phyloP scores from a whole-genome alignment of 2,329 filamentous ascomycete genomes.

The Cercospora berteroae region DNA sequence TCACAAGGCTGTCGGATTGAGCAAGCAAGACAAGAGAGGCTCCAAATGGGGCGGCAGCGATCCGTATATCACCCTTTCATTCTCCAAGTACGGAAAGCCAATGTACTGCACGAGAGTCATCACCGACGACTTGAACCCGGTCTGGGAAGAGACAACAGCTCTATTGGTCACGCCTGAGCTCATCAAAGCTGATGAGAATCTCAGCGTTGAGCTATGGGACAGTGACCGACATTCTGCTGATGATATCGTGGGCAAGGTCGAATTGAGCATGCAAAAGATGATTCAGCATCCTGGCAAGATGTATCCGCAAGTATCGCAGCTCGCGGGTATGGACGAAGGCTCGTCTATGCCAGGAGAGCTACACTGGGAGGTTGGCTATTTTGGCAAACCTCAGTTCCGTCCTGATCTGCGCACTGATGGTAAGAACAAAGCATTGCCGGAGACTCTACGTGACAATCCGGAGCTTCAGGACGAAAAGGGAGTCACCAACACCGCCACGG shows the following conservation, averaged over 20 bases:
- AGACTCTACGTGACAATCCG: conserved; percentile 68
- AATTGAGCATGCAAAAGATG: conserved; percentile 90
- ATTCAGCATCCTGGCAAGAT: conserved; percentile 91
- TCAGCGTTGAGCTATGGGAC: conserved; percentile 95
- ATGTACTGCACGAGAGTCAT: conserved; percentile 98
- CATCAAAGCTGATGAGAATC: conserved; percentile 88
- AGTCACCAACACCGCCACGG: conserved; percentile 65
- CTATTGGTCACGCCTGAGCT: conserved; percentile 84
- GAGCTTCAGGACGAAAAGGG: conserved; percentile 89
- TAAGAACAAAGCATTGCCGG: conserved; percentile 73
- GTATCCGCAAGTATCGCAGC: conserved; percentile 82
- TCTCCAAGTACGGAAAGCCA: conserved; percentile 95
- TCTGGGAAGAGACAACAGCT: conserved; percentile 86
- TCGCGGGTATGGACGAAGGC: conserved; percentile 77
- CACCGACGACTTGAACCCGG: conserved; percentile 86
- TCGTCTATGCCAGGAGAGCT: conserved; percentile 90
- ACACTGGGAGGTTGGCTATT: conserved; percentile 95
- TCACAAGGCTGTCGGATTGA: conserved; percentile 79
- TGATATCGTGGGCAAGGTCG: conserved; percentile 91
- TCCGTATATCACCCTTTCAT: conserved; percentile 90
- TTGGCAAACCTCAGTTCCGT: conserved; percentile 85
- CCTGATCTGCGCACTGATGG: conserved; percentile 82
- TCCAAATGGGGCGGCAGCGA: conserved; percentile 86
- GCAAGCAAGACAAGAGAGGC: conserved; percentile 84
- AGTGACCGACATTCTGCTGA: conserved; percentile 89